Conservation (phyloP, 345 rosid genomes). For the Schrenkiella parvula region DNA sequence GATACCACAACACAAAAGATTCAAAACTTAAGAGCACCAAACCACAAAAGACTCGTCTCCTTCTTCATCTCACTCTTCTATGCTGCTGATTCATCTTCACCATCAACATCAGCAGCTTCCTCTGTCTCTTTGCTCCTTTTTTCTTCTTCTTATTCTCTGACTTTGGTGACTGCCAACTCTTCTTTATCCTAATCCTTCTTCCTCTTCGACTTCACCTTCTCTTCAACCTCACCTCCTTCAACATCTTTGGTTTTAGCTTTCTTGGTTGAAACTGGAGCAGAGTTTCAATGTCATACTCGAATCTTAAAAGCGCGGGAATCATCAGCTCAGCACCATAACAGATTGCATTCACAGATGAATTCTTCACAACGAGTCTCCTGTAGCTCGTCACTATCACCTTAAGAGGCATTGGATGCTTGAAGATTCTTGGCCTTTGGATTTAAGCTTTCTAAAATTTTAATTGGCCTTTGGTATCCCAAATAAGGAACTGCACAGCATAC, state of each 20-base stretch:
- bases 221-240: slow-evolving; percentile 29
- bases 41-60: no score
- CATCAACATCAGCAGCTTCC: slow-evolving; percentile 36
- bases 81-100: slow-evolving; percentile 36
- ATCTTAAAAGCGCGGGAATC: slow-evolving; percentile 88
- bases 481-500: no score
- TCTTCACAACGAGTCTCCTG: slow-evolving; percentile 90
- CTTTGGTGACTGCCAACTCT: no score
- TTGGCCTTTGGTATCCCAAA: no score
- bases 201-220: slow-evolving; percentile 40
- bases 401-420: no score
- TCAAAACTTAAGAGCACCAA: no score
- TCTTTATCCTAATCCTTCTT: slow-evolving; percentile 55
- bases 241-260: slow-evolving; percentile 45
- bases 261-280: slow-evolving; percentile 48
- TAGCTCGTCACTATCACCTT: slow-evolving; percentile 85
- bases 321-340: slow-evolving; percentile 94
- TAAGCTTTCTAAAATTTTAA: no score
- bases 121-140: slow-evolving; percentile 61
- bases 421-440: no score
- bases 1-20: no score
- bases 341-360: slow-evolving; percentile 90
- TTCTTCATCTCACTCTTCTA: slow-evolving; percentile 59
- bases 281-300: slow-evolving; percentile 77
- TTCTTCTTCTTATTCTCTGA: slow-evolving; percentile 42